Evolutionary conservation across 2,329 filamentous ascomycete species (phyloP).

Genomic region (Thelonectria blattea): DNA sequence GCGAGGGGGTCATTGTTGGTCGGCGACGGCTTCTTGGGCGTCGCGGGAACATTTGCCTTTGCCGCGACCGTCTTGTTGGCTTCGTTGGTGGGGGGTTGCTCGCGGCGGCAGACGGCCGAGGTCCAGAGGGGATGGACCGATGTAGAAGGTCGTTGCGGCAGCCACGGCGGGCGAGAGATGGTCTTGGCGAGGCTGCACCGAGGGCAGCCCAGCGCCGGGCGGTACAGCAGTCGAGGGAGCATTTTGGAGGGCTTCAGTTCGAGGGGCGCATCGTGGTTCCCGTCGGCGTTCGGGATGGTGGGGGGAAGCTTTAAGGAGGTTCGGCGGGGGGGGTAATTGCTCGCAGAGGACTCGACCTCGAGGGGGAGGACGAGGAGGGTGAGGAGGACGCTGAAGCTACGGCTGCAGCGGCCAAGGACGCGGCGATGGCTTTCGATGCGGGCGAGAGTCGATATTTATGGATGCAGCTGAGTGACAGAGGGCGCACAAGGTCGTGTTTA

Average conservation of each 20-base stretch:
- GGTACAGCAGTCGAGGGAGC: conserved; percentile 45
- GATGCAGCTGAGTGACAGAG: conserved; percentile 12
- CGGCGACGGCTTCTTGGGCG: conserved; percentile 28
- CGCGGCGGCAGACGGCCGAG: conserved; percentile 39
- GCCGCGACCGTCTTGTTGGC: conserved; percentile 27
- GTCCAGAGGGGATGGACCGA: conserved; percentile 42
- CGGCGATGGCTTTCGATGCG: neutral
- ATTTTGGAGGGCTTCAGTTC: conserved; percentile 39
- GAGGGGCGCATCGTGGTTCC: conserved; percentile 37
- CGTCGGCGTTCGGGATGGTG: conserved; percentile 31
- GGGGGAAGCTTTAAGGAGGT: conserved; percentile 26
- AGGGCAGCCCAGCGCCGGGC: conserved; percentile 42
- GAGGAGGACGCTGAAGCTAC: conserved; percentile 24
- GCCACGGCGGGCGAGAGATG: conserved; percentile 39
- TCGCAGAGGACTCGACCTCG: neutral
- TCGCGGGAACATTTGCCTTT: conserved; percentile 29
- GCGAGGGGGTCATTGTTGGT: conserved; percentile 43
- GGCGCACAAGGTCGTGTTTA: conserved; percentile 29
- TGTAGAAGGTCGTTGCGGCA: conserved; percentile 36
- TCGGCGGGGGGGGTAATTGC: conserved; percentile 18
- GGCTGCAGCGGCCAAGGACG: conserved; percentile 24
- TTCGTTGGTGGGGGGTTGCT: conserved; percentile 34
- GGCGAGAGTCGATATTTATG: conserved; percentile 15
- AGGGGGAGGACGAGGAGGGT: conserved; percentile 12
- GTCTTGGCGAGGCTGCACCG: conserved; percentile 38